phyloP scores from a whole-genome alignment of 2,329 filamentous ascomycete genomes.

The Apiospora arundinis region DNA sequence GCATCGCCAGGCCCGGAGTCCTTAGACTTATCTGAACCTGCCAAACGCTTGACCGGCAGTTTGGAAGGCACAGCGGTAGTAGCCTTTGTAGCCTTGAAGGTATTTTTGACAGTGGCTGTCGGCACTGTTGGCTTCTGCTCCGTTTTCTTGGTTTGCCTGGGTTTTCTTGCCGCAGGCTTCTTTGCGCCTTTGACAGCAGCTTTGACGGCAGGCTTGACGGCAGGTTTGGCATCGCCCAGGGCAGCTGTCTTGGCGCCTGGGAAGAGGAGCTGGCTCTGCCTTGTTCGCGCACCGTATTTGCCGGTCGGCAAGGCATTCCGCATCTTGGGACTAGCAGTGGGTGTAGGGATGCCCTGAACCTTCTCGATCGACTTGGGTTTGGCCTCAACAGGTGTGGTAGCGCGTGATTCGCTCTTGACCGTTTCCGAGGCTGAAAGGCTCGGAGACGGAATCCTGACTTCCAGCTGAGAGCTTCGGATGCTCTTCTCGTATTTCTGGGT shows the following conservation, averaged over 20 bases:
- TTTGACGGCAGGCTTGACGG: background rate
- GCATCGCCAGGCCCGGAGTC: background rate
- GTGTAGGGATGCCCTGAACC: constrained; percentile 61
- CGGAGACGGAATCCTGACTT: constrained; percentile 47
- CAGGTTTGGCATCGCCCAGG: constrained; percentile 39
- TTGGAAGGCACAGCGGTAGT: constrained; percentile 31
- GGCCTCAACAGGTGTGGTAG: constrained; percentile 35
- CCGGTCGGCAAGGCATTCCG: constrained; percentile 45
- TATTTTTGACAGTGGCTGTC: constrained; percentile 37
- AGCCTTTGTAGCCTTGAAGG: constrained; percentile 39
- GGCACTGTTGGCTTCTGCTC: constrained; percentile 45
- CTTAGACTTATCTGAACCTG: constrained; percentile 3
- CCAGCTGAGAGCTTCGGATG: constrained; percentile 44
- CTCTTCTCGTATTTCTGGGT: constrained; percentile 50
- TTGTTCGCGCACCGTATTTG: constrained; percentile 46
- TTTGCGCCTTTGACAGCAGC: constrained; percentile 32
- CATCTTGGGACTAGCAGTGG: constrained; percentile 61
- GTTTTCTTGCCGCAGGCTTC: constrained; percentile 40
- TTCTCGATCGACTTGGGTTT: constrained; percentile 50
- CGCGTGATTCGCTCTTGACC: constrained; percentile 35
- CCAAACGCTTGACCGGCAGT: constrained; percentile 34
- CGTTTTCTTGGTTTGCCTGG: constrained; percentile 50
- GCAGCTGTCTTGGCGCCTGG: constrained; percentile 34
- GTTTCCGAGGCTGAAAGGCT: constrained; percentile 33
- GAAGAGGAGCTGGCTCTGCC: constrained; percentile 60